These are phyloP conservation scores for Cutaneotrichosporon cavernicola DNA, from an alignment of 1,284 basidiomycete species.

Conservation along the genomic window DNA sequence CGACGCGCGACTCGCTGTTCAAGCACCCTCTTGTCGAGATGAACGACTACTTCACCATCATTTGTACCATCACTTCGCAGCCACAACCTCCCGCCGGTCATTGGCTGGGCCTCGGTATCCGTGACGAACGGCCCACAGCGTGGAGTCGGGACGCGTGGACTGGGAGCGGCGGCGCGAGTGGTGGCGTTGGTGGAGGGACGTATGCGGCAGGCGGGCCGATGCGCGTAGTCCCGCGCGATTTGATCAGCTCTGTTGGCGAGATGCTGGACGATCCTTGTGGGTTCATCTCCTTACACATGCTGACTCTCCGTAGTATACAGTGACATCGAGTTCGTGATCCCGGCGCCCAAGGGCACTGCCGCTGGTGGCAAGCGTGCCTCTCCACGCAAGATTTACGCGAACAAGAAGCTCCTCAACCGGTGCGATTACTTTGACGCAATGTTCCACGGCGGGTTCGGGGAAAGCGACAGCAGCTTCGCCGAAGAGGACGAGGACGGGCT, in stretches of 20 bases:
- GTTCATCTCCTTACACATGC: slow-evolving; percentile 17
- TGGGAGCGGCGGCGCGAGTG: slow-evolving; percentile 41
- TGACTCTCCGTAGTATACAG: slow-evolving; percentile 61
- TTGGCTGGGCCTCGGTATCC: slow-evolving; percentile 46
- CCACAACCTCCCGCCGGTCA: slow-evolving; percentile 60
- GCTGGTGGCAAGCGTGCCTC: slow-evolving; percentile 4
- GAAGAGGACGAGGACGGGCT: slow-evolving; percentile 38
- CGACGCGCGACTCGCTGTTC: slow-evolving; percentile 70
- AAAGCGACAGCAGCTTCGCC: slow-evolving; percentile 36
- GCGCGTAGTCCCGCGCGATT: slow-evolving; percentile 45
- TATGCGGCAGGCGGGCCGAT: slow-evolving; percentile 43
- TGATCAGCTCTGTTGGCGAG: slow-evolving; percentile 63
- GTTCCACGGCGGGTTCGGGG: slow-evolving; percentile 49
- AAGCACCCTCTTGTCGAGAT: slow-evolving; percentile 61
- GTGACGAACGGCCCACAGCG: slow-evolving; percentile 5
- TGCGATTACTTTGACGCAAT: slow-evolving; percentile 68
- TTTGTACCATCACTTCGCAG: slow-evolving; percentile 73
- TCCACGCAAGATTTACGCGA: slow-evolving; percentile 56
- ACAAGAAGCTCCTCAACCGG: slow-evolving; percentile 65
- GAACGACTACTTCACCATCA: slow-evolving; percentile 66
- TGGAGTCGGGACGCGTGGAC: slow-evolving; percentile 41
- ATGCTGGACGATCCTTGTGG: slow-evolving; percentile 67
- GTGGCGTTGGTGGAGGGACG: slow-evolving; percentile 46
- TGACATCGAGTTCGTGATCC: slow-evolving; percentile 74
- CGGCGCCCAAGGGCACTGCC: slow-evolving; percentile 33